Evolutionary conservation across 768 basidiomycete species (phyloP).

Genomic region (Psilocybe sp.): DNA sequence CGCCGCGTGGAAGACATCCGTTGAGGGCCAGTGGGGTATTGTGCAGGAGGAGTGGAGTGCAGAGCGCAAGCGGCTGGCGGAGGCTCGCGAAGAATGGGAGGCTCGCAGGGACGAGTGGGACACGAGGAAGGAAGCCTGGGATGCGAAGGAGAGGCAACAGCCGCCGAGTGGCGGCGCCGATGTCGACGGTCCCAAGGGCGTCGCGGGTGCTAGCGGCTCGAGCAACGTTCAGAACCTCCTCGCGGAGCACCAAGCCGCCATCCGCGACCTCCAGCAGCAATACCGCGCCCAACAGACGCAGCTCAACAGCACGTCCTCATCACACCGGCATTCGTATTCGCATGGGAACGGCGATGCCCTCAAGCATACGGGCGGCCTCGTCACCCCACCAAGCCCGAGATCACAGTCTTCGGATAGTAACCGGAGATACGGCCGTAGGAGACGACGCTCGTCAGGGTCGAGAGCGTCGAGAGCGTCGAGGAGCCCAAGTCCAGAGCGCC

Average conservation of each 20-base stretch:
- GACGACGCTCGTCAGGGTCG: conserved; percentile 29
- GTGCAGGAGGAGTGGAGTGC: conserved; percentile 81
- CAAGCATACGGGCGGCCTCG: conserved; percentile 46
- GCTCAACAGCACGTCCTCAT: too few relatives aligned
- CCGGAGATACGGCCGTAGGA: conserved; percentile 39
- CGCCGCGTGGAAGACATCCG: conserved; percentile 69
- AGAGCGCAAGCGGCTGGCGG: conserved; percentile 72
- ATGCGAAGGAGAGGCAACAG: conserved; percentile 52
- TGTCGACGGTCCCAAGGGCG: conserved; percentile 32
- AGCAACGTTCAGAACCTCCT: conserved; percentile 30
- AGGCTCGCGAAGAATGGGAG: conserved; percentile 85
- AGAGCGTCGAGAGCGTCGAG: background rate
- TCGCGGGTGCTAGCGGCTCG: conserved; percentile 41
- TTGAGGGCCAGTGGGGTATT: conserved; percentile 76
- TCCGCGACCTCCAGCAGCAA: too few relatives aligned
- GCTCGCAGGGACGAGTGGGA: conserved; percentile 1
- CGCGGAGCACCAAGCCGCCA: conserved; percentile 30
- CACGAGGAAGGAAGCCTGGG: conserved; percentile 24
- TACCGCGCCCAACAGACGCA: too few relatives aligned
- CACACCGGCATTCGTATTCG: too few relatives aligned
- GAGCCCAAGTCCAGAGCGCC: background rate
- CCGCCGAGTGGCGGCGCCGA: conserved; percentile 39
- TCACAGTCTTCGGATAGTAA: conserved; percentile 64
- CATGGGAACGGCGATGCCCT: conserved; percentile 34
- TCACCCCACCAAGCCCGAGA: conserved; percentile 75